Base-by-base conservation (phyloP, 371 early-diverging fungal species). In the Mortierella sp. region DNA sequence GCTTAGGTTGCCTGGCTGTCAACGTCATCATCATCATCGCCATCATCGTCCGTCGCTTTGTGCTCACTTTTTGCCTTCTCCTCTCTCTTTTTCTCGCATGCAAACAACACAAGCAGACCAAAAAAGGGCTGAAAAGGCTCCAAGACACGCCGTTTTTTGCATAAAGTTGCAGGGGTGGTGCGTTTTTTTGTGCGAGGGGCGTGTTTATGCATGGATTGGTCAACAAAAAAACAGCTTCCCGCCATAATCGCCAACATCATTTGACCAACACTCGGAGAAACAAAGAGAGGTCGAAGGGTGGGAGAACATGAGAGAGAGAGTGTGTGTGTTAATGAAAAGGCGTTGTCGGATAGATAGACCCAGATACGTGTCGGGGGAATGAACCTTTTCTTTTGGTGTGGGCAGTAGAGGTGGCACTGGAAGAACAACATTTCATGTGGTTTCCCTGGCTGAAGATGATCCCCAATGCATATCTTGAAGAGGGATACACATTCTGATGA, bases 131-230 rank as follows among this genome's bases (percentile, higher is more conserved):
- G 63, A 35, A 5, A 63, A 29, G 5, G 38, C 63, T 63, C 63
- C 35, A n/a, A 63, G 60, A 35, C 63, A 18, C 35, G 38, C 63
- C 63, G 63, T 60, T 60, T 63, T 63, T 63, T 63, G 63, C 63
- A 63, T 63, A 63, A 63, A 63, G 63, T 63, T 63, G 38, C 29
- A 63, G 63, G 63, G 63, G 63, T 63, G 63, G 5, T 63, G 21
- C 63, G 63, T 35, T 35, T 35, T 58, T 60, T 63, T 63, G 63
- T 63, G 29, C 63, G 63, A 63, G 63, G 63, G 63, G 38, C 63
- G 63, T 63, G 63, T 63, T 63, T 63, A 63, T 63, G 63, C 63
- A 63, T 63, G 63, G 63, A 63, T 60, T 63, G 29, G 60, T 32
- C 51, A 51, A 35, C 35, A 51, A 27, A 27, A 12, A 27, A 60